phyloP scores from a whole-genome alignment of 495 filamentous ascomycete genomes.

The Lichenothelia convexa region DNA sequence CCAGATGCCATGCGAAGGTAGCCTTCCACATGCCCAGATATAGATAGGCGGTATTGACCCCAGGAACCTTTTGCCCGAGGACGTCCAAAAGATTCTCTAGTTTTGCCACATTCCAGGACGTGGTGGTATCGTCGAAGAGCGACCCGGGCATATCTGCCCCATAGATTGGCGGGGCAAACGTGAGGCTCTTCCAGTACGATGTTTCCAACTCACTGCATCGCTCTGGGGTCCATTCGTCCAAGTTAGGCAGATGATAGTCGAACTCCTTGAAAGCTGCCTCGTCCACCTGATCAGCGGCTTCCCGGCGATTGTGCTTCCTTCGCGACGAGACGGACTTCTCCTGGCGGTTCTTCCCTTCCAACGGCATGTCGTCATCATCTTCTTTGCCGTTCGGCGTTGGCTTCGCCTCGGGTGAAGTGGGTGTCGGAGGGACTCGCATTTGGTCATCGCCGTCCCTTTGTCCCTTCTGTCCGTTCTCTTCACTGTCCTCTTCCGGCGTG shows the following conservation, averaged over 20 bases:
- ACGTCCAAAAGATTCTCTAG: conserved; percentile 87
- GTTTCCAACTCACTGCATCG: conserved; percentile 86
- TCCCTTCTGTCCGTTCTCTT: conserved; percentile 6
- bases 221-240: conserved; percentile 71
- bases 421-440: conserved; percentile 9
- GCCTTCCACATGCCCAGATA: conserved; percentile 99
- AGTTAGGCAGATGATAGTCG: conserved; percentile 67
- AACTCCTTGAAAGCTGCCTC: conserved; percentile 76
- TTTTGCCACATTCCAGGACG: conserved; percentile 84
- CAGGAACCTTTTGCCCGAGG: conserved; percentile 82
- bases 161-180: conserved; percentile 85
- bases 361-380: conserved; percentile 9
- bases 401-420: conserved; percentile 9
- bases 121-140: conserved; percentile 77
- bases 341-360: conserved; percentile 13
- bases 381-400: conserved; percentile 8
- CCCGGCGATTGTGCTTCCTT: conserved; percentile 63
- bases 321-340: conserved; percentile 39
- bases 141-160: conserved; percentile 94
- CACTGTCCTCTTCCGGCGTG: background rate
- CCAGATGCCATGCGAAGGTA: conserved; percentile 96
- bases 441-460: background rate
- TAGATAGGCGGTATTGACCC: conserved; percentile 96
- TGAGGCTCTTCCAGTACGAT: conserved; percentile 89
- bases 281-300: conserved; percentile 54